A percentile compares a stretch with the other conserved stretches of the same genome.
Conservation (phyloP, 306 rosid genomes). For the Canavalia gladiata region DNA sequence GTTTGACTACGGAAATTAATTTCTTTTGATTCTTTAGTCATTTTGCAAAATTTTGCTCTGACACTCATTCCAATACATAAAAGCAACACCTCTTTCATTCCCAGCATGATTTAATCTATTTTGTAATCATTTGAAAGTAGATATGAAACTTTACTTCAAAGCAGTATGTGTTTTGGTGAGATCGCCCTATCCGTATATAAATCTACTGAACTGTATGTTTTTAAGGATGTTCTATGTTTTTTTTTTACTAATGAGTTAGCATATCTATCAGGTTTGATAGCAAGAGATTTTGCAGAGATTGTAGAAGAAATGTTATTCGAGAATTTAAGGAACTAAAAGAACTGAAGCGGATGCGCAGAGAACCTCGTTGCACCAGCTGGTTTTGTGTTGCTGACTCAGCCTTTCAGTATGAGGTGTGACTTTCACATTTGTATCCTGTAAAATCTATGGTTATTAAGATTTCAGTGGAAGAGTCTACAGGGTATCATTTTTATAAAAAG, state of each 20-base stretch:
- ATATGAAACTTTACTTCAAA: constrained; percentile 16
- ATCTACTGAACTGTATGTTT: background rate
- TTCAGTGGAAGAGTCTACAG: constrained; percentile 33
- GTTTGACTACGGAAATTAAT: background rate
- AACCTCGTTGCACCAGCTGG: constrained; percentile 98
- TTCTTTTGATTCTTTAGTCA: constrained; percentile 13
- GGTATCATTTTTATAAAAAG: constrained; percentile 24
- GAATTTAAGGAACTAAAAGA: constrained; percentile 99
- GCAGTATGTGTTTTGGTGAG: constrained; percentile 34
- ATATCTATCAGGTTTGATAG: constrained; percentile 89
- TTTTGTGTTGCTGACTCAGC: constrained; percentile 97
- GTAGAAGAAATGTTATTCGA: constrained; percentile 97
- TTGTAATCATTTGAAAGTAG: constrained; percentile 37
- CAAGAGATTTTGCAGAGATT: constrained; percentile 99
- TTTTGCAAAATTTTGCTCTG: constrained; percentile 25
- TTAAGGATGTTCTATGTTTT: constrained; percentile 33
- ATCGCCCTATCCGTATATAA: constrained; percentile 16
- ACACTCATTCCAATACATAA: constrained; percentile 40
- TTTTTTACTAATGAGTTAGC: constrained; percentile 47
- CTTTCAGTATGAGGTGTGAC: constrained; percentile 93
- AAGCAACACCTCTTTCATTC: constrained; percentile 24
- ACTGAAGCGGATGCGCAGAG: constrained; percentile 90
- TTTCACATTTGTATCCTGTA: constrained; percentile 49
- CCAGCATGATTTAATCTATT: constrained; percentile 33
- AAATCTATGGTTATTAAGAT: constrained; percentile 43